Base-by-base conservation (phyloP, 176 grass and related monocot species). In the Typha latifolia region DNA sequence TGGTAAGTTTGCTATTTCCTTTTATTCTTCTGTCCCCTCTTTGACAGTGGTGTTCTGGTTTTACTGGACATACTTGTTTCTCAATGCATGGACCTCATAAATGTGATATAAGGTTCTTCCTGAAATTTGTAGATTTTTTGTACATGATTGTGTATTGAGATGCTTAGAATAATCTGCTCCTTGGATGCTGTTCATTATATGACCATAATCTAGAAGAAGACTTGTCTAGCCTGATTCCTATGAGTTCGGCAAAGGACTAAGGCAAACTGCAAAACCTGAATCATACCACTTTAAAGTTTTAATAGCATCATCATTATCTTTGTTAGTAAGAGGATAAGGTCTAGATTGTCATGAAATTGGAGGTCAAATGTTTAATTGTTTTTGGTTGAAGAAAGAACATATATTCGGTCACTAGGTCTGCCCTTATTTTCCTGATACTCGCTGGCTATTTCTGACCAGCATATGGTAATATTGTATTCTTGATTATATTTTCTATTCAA, bases 1-100 rank as follows among this genome's bases (percentile, higher is more conserved):
- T 79, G 85, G 94, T 97, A 86, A 74, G 56, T 78, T 27, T 43
- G n/a, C 72, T 75, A 74, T 53, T 67, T 55, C 21, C 32, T 5
- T 15, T 68, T 79, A 48, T 12, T 2, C 53, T 59, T 59, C 53
- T 22, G 20, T 50, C 56, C 14, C 47, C 24, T 75, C 48, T 37
- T 29, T 49, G 27, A 66, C 61, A 29, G 29, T 55, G 27, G 37
- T 11, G 49, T 65, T 64, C 34, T 75, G 3, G 10, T 13, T 66
- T 4, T 23, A 55, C 12, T 10, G 5, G 7, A 10, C 37, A 43
- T 43, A 14, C 48, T 4, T 32, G 3, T 56, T 66, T 56, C 12
- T 59, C 18, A n/a, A 21, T 59, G 16, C 53, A 19, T 4, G 16
- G 15, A 59, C 15, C 20, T 59, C n/a, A 22, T 59, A 59, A 6